A percentile compares a stretch with the other conserved stretches of the same genome.
These are phyloP conservation scores for Entomortierella lignicola DNA, from an alignment of 192 early-diverging fungal genomes.

Conservation along the genomic window DNA sequence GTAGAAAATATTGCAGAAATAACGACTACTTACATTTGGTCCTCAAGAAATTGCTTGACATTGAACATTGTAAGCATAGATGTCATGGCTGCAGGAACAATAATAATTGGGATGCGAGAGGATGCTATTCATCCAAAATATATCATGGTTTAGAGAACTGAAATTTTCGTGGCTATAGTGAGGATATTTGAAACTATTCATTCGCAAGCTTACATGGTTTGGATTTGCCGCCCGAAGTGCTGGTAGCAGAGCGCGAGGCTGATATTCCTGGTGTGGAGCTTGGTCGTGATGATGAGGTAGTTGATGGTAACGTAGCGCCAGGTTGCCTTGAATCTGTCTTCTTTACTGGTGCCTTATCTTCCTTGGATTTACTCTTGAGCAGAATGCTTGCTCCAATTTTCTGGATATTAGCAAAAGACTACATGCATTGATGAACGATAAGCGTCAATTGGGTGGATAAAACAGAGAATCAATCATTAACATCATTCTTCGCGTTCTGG, in stretches of 20 bases:
- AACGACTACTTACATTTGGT: conserved; percentile 71
- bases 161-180: too few relatives aligned
- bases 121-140: conserved; percentile 16
- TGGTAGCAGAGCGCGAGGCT: conserved; percentile 33
- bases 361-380: conserved; percentile 50
- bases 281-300: conserved; percentile 21
- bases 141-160: background rate
- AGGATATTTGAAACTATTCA: background rate
- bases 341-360: conserved; percentile 33
- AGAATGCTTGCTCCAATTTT: conserved; percentile 44
- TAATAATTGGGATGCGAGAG: conserved; percentile 83
- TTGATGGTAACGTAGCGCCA: conserved; percentile 9
- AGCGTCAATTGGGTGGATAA: background rate
- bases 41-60: conserved; percentile 84
- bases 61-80: conserved; percentile 91
- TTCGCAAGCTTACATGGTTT: conserved; percentile 29
- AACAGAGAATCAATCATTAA: background rate
- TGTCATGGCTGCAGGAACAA: conserved; percentile 89
- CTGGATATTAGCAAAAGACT: conserved; percentile 55
- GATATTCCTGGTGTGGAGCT: conserved; percentile 5
- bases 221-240: conserved; percentile 38
- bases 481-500: too few relatives aligned
- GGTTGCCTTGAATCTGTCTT: conserved; percentile 36
- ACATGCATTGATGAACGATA: background rate
- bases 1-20: background rate